Percentiles rank a stretch among this genome's conserved stretches.
Conservation (phyloP, 441 rosid genomes). For the Croton setiger region DNA sequence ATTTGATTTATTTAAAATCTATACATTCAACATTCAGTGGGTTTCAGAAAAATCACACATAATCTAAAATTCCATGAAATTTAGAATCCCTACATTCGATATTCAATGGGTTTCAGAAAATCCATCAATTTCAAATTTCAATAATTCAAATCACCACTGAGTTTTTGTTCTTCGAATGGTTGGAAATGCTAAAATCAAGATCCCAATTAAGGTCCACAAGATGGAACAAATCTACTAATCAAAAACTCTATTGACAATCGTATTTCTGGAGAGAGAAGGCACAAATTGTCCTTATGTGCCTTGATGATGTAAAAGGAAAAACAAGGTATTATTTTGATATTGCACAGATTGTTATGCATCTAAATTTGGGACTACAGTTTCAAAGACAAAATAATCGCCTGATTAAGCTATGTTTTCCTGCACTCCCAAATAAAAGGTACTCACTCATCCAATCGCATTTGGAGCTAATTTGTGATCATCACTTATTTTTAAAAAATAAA, state of each 20-base stretch:
- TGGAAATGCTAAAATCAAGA: neutral
- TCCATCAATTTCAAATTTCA: too few relatives aligned
- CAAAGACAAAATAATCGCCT: neutral
- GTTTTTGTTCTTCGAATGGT: neutral
- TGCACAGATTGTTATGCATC: neutral
- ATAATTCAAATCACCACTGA: too few relatives aligned
- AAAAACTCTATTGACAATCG: neutral
- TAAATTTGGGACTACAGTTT: neutral
- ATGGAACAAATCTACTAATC: neutral
- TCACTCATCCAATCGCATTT: neutral
- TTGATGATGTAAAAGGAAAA: neutral
- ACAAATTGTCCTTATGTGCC: neutral
- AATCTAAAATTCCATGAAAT: too few relatives aligned
- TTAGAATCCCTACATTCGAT: too few relatives aligned
- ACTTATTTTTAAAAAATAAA: neutral
- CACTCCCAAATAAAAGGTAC: neutral
- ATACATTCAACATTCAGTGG: too few relatives aligned
- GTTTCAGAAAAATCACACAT: too few relatives aligned
- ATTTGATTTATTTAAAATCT: too few relatives aligned
- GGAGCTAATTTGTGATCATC: neutral
- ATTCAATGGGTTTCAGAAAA: too few relatives aligned
- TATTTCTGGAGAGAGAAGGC: neutral
- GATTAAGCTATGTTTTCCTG: neutral
- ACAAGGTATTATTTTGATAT: neutral
- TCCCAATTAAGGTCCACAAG: neutral